Conservation (phyloP, 2,329 filamentous ascomycete species). For the Calonectria ilicicola region DNA sequence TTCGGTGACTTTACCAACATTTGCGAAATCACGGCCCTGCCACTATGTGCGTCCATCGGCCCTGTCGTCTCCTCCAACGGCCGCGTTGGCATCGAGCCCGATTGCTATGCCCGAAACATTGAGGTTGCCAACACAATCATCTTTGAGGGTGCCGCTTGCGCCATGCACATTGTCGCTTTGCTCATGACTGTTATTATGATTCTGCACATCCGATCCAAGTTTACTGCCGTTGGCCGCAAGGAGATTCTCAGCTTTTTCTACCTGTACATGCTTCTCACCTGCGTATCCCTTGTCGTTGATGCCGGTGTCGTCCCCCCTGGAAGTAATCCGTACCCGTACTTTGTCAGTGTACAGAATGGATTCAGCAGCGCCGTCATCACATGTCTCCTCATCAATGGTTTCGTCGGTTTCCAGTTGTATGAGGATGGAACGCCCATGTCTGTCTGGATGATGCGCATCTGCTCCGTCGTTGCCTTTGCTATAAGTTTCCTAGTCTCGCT, state of each 20-base stretch:
- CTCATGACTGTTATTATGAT: constrained; percentile 98
- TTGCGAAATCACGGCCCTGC: constrained; percentile 87
- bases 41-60: constrained; percentile 88
- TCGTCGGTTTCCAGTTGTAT: constrained; percentile 98
- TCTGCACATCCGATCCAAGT: constrained; percentile 95
- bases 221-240: constrained; percentile 89
- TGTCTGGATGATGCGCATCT: constrained; percentile 89
- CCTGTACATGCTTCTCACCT: constrained; percentile 90
- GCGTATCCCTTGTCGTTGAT: constrained; percentile 90
- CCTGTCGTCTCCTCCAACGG: constrained; percentile 75
- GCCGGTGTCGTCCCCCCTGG: constrained; percentile 91
- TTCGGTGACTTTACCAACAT: constrained; percentile 93
- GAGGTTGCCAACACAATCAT: constrained; percentile 98
- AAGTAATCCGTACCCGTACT: constrained; percentile 86
- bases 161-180: constrained; percentile 91
- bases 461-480: constrained; percentile 83
- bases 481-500: constrained; percentile 90
- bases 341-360: constrained; percentile 88
- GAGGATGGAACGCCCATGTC: constrained; percentile 95
- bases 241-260: constrained; percentile 94
- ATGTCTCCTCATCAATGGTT: constrained; percentile 94
- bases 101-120: constrained; percentile 94
- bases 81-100: constrained; percentile 83
- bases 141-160: constrained; percentile 90
- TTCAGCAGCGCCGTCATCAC: constrained; percentile 88